phyloP scores from a whole-genome alignment of 2,329 filamentous ascomycete genomes.

The Sordariomycetes sp. region DNA sequence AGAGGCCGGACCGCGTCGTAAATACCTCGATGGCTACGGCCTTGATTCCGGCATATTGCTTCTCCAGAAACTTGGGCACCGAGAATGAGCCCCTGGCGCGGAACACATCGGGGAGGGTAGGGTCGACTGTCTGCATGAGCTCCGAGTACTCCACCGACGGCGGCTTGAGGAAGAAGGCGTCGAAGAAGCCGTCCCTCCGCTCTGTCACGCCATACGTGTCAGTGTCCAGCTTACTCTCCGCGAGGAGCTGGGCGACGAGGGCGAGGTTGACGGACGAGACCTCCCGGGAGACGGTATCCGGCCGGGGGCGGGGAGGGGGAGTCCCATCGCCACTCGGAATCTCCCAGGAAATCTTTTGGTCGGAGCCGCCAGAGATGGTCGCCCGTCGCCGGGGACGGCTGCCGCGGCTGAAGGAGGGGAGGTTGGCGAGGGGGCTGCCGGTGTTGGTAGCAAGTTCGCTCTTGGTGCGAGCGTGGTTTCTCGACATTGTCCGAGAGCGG shows the following conservation, averaged over 20 bases:
- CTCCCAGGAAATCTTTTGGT: neutral
- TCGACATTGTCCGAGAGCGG: neutral
- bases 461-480: neutral
- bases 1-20: slow-evolving; percentile 36
- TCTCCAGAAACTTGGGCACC: slow-evolving; percentile 28
- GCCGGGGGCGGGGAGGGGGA: neutral
- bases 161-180: slow-evolving; percentile 31
- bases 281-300: neutral
- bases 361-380: neutral
- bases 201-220: slow-evolving; percentile 29
- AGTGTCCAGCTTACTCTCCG: slow-evolving; percentile 18
- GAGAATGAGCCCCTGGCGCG: slow-evolving; percentile 32
- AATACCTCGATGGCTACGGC: slow-evolving; percentile 21
- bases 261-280: slow-evolving; percentile 1
- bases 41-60: slow-evolving; percentile 29
- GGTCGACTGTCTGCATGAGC: slow-evolving; percentile 24
- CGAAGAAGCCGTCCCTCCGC: slow-evolving; percentile 31
- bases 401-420: neutral
- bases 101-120: slow-evolving; percentile 31
- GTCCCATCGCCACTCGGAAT: neutral
- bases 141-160: slow-evolving; percentile 21
- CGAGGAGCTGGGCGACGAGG: slow-evolving; percentile 17
- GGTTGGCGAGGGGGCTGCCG: neutral
- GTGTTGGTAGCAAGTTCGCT: neutral
- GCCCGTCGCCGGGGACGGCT: neutral